These are phyloP conservation scores for Adansonia gregorii DNA, from an alignment of 441 rosid genomes.

Conservation along the genomic window DNA sequence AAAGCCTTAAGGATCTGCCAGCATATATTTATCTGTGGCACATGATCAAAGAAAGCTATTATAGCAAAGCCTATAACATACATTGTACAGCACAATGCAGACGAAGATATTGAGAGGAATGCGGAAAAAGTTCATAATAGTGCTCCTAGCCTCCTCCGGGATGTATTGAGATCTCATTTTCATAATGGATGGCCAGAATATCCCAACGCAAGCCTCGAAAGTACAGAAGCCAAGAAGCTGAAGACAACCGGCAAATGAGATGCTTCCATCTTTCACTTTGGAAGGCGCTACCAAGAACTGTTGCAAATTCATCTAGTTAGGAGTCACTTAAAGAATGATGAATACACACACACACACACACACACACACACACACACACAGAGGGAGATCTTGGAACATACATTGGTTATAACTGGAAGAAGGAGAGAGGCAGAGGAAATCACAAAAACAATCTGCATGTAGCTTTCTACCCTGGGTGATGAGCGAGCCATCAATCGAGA, in stretches of 20 bases:
- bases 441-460: conserved; percentile 90
- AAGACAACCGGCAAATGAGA: conserved; percentile 74
- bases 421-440: conserved; percentile 77
- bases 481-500: conserved; percentile 85
- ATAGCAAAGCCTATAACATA: conserved; percentile 38
- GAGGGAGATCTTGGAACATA: conserved; percentile 40
- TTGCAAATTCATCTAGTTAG: conserved; percentile 33
- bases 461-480: conserved; percentile 81
- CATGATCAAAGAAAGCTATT: background rate
- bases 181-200: conserved; percentile 99
- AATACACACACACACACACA: too few species aligned
- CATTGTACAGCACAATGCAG: conserved; percentile 87
- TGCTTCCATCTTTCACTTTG: conserved; percentile 75
- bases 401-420: conserved; percentile 85
- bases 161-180: conserved; percentile 98
- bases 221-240: conserved; percentile 90
- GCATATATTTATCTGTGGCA: background rate
- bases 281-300: conserved; percentile 84
- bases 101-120: conserved; percentile 96
- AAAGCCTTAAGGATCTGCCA: background rate
- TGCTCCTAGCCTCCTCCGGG: conserved; percentile 99
- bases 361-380: too few species aligned
- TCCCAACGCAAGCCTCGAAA: conserved; percentile 92
- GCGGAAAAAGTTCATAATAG: conserved; percentile 96
- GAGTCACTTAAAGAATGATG: background rate